Evolutionary conservation across 2,329 filamentous ascomycete species (phyloP).

Genomic region (Dendrostoma leiphaemia): DNA sequence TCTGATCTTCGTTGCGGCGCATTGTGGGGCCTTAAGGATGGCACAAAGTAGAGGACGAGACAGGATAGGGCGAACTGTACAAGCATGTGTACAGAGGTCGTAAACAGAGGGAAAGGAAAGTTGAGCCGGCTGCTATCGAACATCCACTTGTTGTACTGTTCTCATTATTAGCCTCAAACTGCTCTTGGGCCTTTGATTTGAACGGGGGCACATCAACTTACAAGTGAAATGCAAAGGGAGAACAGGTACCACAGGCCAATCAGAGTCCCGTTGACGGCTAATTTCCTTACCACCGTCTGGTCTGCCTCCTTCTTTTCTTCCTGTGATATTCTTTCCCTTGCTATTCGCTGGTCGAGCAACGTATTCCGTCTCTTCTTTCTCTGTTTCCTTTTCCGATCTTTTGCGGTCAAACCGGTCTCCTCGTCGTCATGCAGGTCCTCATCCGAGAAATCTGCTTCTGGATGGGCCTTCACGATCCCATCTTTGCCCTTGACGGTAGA

Average conservation of each 20-base stretch:
- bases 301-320: conserved; percentile 76
- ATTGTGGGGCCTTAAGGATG: conserved; percentile 71
- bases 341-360: conserved; percentile 67
- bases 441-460: conserved; percentile 57
- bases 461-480: conserved; percentile 19
- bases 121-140: conserved; percentile 82
- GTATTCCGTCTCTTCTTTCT: conserved; percentile 66
- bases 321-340: conserved; percentile 58
- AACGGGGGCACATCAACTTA: conserved; percentile 43
- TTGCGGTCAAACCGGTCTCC: conserved; percentile 79
- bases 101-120: conserved; percentile 94
- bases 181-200: background rate
- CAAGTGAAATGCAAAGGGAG: conserved; percentile 87
- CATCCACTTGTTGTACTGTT: conserved; percentile 99
- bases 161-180: background rate
- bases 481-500: conserved; percentile 19
- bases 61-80: conserved; percentile 84
- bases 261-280: conserved; percentile 74
- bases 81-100: conserved; percentile 91
- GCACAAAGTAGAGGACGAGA: conserved; percentile 77
- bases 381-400: conserved; percentile 67
- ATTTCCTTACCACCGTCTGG: conserved; percentile 65
- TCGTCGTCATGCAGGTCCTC: conserved; percentile 81
- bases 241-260: conserved; percentile 89
- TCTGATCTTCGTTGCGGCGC: conserved; percentile 40